These are phyloP conservation scores for Alloteropsis semialata DNA, from an alignment of 176 grass and related monocot genomes.

Conservation along the genomic window DNA sequence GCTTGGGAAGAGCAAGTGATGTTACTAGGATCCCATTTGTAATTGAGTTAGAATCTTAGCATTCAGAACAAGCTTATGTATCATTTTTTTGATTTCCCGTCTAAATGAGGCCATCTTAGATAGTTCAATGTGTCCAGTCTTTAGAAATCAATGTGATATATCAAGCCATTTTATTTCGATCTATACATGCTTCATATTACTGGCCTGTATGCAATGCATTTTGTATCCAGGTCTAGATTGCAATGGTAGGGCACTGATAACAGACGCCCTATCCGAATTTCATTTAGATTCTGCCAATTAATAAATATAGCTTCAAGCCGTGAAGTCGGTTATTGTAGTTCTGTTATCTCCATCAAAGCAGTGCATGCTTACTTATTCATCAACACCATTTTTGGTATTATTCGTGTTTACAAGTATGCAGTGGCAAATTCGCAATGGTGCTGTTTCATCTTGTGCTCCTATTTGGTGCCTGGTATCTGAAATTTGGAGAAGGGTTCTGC, in stretches of 20 bases:
- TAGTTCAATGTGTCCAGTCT: constrained; percentile 1
- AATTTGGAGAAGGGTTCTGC: background rate
- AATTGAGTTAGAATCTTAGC: constrained; percentile 37
- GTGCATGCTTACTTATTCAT: background rate
- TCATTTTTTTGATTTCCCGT: constrained; percentile 18
- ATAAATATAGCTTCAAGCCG: background rate
- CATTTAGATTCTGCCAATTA: background rate
- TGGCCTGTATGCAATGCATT: background rate
- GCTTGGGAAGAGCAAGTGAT: constrained; percentile 8
- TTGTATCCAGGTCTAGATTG: background rate
- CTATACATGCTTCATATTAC: background rate
- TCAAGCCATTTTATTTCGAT: background rate
- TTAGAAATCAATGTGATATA: background rate
- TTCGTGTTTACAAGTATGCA: background rate
- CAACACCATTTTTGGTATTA: background rate
- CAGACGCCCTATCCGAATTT: background rate
- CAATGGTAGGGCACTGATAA: background rate
- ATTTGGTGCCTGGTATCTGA: no score
- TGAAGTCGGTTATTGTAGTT: background rate
- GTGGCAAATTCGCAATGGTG: no score
- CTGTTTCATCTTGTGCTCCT: background rate
- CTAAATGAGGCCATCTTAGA: constrained; percentile 33
- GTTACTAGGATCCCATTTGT: constrained; percentile 16
- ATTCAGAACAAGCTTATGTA: constrained; percentile 29
- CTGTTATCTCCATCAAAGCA: background rate